Percentiles rank a stretch among this genome's conserved stretches.
These are phyloP conservation scores for Rhizoclosmatium sp. DNA, from an alignment of 192 early-diverging fungal genomes.

Conservation along the genomic window DNA sequence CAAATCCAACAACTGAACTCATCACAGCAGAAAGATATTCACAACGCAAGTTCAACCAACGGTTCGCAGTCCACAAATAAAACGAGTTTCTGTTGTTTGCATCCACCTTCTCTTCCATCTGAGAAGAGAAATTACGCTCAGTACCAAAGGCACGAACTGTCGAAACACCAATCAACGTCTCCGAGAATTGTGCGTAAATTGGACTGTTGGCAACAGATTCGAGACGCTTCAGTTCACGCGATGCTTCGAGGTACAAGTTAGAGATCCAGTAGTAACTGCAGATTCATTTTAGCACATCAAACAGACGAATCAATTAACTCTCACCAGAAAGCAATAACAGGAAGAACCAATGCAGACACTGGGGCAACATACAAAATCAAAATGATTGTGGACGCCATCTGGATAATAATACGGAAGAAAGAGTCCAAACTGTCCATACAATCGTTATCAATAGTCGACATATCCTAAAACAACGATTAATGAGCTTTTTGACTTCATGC, in stretches of 20 bases:
- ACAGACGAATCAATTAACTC: slow-evolving; percentile 38
- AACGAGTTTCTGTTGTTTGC: slow-evolving; percentile 48
- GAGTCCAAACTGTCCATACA: slow-evolving; percentile 33
- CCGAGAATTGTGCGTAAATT: slow-evolving; percentile 73
- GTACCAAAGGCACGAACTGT: slow-evolving; percentile 38
- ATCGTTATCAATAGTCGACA: slow-evolving; percentile 34
- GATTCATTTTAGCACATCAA: slow-evolving; percentile 28
- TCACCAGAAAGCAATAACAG: slow-evolving; percentile 61
- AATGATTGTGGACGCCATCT: slow-evolving; percentile 18
- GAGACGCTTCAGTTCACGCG: slow-evolving; percentile 87
- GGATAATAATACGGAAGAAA: slow-evolving; percentile 32
- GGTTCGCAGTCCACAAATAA: slow-evolving; percentile 77
- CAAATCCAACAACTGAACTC: neutral
- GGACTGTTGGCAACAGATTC: slow-evolving; percentile 78
- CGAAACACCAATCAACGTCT: slow-evolving; percentile 48
- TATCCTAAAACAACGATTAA: too few relatives aligned
- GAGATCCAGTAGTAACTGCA: slow-evolving; percentile 67
- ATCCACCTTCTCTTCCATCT: slow-evolving; percentile 51
- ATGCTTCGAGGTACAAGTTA: slow-evolving; percentile 75
- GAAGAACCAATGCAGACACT: slow-evolving; percentile 27
- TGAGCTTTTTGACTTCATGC: too few relatives aligned
- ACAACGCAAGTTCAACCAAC: slow-evolving; percentile 53
- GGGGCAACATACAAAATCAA: slow-evolving; percentile 61
- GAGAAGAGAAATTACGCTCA: slow-evolving; percentile 51
- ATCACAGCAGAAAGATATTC: slow-evolving; percentile 25